Evolutionary conservation across 1,139 yeast species (phyloP).

Genomic region (Sugiyamaella sp.): DNA sequence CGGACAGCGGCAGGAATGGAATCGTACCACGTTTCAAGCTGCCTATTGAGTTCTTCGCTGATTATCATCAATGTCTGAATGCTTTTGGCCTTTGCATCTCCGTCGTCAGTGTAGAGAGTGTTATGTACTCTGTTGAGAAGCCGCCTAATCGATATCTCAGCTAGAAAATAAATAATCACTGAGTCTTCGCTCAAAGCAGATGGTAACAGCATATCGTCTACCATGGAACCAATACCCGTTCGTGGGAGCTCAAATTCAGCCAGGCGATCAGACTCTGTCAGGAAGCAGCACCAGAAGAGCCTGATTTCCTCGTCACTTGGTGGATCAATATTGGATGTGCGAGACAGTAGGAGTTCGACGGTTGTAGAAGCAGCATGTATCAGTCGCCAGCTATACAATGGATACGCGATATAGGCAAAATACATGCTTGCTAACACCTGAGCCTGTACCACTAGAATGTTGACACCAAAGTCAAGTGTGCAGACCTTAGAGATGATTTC

Average conservation of each 20-base stretch:
- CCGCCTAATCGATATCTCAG: slow-evolving; percentile 30
- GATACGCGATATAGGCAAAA: slow-evolving; percentile 28
- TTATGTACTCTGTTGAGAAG: slow-evolving; percentile 30
- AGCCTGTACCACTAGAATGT: slow-evolving; percentile 20
- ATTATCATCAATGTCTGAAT: slow-evolving; percentile 19
- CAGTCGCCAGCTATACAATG: slow-evolving; percentile 27
- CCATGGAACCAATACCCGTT: slow-evolving; percentile 28
- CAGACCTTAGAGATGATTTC: slow-evolving; percentile 12
- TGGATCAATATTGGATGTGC: slow-evolving; percentile 7
- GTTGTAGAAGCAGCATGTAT: slow-evolving; percentile 26
- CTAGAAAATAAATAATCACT: slow-evolving; percentile 28
- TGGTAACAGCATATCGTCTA: slow-evolving; percentile 28
- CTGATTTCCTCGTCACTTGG: slow-evolving; percentile 18
- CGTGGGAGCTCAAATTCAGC: slow-evolving; percentile 31
- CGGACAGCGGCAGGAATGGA: slow-evolving; percentile 27
- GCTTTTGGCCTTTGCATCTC: slow-evolving; percentile 14
- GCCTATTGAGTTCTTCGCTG: slow-evolving; percentile 28
- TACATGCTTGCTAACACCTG: slow-evolving; percentile 21
- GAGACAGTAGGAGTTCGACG: slow-evolving; percentile 19
- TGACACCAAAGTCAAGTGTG: slow-evolving; percentile 20
- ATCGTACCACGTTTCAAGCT: slow-evolving; percentile 28
- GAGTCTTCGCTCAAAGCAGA: slow-evolving; percentile 20
- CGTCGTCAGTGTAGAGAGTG: slow-evolving; percentile 22
- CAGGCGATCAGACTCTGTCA: slow-evolving; percentile 29
- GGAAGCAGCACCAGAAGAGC: slow-evolving; percentile 30